Evolutionary conservation across 805 yeast genomes (phyloP), one percentile per base, ranked within the genome.

Genomic region (Yamadazyma olivae): DNA sequence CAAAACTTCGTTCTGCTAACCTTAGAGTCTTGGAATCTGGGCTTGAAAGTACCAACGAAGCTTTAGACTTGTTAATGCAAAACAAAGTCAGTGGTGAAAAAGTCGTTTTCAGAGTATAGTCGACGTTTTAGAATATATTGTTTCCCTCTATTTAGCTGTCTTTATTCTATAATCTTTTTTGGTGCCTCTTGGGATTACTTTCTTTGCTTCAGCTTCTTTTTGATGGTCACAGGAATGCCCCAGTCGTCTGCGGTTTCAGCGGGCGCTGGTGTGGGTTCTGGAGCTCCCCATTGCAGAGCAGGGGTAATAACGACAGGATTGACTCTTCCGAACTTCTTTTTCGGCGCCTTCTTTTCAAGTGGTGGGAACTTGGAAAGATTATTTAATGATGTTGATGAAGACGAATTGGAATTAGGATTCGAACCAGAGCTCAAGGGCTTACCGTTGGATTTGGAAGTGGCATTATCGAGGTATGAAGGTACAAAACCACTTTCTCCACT

Each of bases 321-420:
- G 3, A 83, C 85, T 27, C 83, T 67, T 2, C 89, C 86, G 36
- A 75, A 67, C 6, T 42, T 46, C 38, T 49, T 58, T 40, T 59
- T 62, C 3, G 44, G 43, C 33, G 57, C 50, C 50, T 71, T 74
- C 47, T 68, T 62, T 40, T 57, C 61, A 24, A 74, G 53, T 0
- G 76, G 67, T 3, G 85, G 84, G 50, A 79, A 74, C 43, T 71
- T 57, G 10, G 50, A 15, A 17, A 49, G 25, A 31, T 42, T 44
- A 22, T 44, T 41, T 33, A 36, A 44, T 3, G 42, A 19, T 21
- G 36, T 10, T 6, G 64, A 55, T 35, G 58, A 54, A 24, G 51
- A 56, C 29, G 50, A 50, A 12, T 38, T n/a, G 7, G 30, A 27
- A 21, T 27, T 21, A 9, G 43, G 27, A 32, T 40, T 35, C 6